These are phyloP conservation scores for Cyberlindnera subsufficiens DNA, from an alignment of 805 yeast species.

Conservation along the genomic window DNA sequence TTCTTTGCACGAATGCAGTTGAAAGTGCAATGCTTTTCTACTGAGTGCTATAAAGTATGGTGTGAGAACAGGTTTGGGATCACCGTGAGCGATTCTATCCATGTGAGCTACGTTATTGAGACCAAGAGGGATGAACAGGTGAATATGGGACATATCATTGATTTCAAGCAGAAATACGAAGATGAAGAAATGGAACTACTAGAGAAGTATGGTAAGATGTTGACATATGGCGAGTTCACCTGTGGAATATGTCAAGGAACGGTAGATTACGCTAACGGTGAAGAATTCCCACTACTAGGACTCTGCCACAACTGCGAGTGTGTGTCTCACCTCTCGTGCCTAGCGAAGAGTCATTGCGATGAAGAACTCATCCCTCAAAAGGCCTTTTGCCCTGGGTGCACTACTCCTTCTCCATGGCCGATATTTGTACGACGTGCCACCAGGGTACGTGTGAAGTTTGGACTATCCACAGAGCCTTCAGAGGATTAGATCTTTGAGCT, in stretches of 20 bases:
- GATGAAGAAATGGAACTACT: slow-evolving; percentile 10
- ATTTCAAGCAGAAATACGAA: slow-evolving; percentile 19
- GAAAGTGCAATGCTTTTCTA: slow-evolving; percentile 39
- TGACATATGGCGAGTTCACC: slow-evolving; percentile 19
- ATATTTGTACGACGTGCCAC: slow-evolving; percentile 7
- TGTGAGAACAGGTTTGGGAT: slow-evolving; percentile 17
- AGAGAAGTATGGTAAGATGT: slow-evolving; percentile 13
- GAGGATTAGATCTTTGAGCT: too few relatives aligned
- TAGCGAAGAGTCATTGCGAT: slow-evolving; percentile 19
- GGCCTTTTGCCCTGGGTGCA: slow-evolving; percentile 8
- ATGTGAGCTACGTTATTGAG: slow-evolving; percentile 5
- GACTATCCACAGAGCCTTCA: slow-evolving; percentile 1
- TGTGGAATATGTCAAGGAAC: slow-evolving; percentile 28
- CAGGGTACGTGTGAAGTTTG: slow-evolving; percentile 1
- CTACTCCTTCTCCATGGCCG: slow-evolving; percentile 2
- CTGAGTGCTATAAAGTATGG: slow-evolving; percentile 19
- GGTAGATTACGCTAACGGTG: slow-evolving; percentile 31
- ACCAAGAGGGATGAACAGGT: slow-evolving; percentile 4
- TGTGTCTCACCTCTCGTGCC: slow-evolving; percentile 34
- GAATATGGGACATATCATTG: slow-evolving; percentile 23
- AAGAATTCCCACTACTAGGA: slow-evolving; percentile 27
- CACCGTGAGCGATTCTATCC: slow-evolving; percentile 1
- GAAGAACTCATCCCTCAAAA: slow-evolving; percentile 6
- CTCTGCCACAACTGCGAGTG: slow-evolving; percentile 32
- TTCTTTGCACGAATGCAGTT: slow-evolving; percentile 43